Evolutionary conservation across 2,329 filamentous ascomycete species (phyloP).

Genomic region (Nigrograna mackinnonii): DNA sequence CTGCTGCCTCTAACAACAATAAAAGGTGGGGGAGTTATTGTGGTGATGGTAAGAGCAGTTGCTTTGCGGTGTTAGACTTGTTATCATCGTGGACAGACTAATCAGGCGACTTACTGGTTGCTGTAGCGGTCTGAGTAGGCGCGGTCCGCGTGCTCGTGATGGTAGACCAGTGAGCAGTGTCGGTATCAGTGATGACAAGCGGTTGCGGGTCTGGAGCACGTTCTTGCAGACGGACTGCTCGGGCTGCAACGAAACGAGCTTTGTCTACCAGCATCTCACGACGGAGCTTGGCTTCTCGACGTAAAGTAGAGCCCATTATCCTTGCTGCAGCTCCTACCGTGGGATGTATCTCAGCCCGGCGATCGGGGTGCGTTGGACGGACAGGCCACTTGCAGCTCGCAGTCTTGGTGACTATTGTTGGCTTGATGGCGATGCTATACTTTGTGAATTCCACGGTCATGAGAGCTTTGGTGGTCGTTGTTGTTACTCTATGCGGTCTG

Average conservation of each 20-base stretch:
- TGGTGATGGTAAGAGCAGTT: conserved; percentile 14
- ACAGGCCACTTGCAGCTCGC: conserved; percentile 32
- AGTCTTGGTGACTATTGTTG: conserved; percentile 31
- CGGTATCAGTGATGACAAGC: conserved; percentile 33
- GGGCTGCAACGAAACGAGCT: conserved; percentile 18
- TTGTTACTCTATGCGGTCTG: conserved; percentile 21
- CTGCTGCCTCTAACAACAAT: conserved; percentile 22
- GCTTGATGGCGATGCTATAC: conserved; percentile 15
- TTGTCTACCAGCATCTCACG: conserved; percentile 13
- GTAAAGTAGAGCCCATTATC: conserved; percentile 6
- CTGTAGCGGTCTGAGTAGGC: conserved; percentile 17
- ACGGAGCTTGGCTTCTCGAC: conserved; percentile 25
- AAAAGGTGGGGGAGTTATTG: conserved; percentile 22
- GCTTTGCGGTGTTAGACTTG: not conserved
- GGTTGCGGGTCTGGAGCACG: conserved; percentile 41
- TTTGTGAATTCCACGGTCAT: conserved; percentile 26
- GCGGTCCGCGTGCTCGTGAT: conserved; percentile 23
- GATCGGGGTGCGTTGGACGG: conserved; percentile 22
- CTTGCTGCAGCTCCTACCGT: conserved; percentile 17
- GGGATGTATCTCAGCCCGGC: conserved; percentile 26
- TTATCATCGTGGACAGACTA: not conserved
- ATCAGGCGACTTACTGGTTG: conserved; percentile 11
- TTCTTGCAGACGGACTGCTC: conserved; percentile 27
- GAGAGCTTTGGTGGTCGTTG: conserved; percentile 31
- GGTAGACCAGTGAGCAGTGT: conserved; percentile 29